Evolutionary conservation across 2,329 filamentous ascomycete species (phyloP), one percentile per base, ranked within the genome.

Genomic region (Ophiostoma himal-ulmi): DNA sequence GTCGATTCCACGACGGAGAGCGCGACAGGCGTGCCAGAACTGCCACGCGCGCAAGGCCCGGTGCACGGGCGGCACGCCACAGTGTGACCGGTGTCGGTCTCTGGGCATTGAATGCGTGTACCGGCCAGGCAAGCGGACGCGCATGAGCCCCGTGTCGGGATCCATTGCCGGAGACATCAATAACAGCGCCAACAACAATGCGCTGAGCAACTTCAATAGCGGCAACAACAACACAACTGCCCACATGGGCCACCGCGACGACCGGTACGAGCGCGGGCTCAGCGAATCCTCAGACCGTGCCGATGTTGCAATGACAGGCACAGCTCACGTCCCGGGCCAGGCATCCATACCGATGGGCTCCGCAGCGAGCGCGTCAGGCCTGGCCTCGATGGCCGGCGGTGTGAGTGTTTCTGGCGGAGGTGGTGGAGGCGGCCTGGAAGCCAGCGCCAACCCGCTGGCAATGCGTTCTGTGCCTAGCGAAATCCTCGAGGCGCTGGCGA

Each of bases 31-130:
- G 37, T 88, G 85, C 74, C 80, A 84, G 75, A 85, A 82, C 75
- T 88, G 85, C 76, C 85, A 88, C 73, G 83, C 83, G 44, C 81
- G 85, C 74, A 88, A 88, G 75, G 85, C 85, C 39, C 80, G 85
- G 67, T 88, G 85, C 78, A 86, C 83, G 69, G 85, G 85, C n/a
- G 82, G 86, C 73, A 79, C 83, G 68, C 85, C 85, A 3, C 81
- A 82, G 69, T 88, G 85, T 74, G 83, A 86, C 68, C 80, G 82
- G 10, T 84, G 82, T 68, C 82, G 83, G 30, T 78, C 80, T 5
- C 84, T 86, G 69, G 83, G 83, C 8, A 83, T 86, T 68, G 83
- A 86, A 39, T 88, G 85, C 70, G 78, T 87, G 69, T 87, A 87
- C 73, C 82, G 83, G 26, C 81, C 82, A 5, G 81, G 82, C 13